Base-by-base conservation (phyloP, 805 yeast species). In the Wickerhamiella occidentalis region DNA sequence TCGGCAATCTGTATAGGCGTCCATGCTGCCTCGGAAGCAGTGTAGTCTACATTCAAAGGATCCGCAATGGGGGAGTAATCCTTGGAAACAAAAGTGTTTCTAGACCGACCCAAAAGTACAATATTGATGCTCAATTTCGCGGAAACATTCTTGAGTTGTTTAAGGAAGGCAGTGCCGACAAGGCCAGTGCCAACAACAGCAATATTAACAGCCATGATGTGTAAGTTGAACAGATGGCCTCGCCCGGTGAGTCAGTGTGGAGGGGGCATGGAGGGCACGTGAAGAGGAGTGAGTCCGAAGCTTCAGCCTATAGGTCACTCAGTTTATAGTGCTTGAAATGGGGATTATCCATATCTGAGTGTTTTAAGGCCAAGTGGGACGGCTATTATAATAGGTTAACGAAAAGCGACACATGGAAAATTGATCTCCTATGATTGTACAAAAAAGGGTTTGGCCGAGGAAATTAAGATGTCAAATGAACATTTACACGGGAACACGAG, bases 141-240 rank as follows among this genome's bases (percentile, higher is more conserved):
- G 18, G 62, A 56, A 12, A 57, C 50, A 13, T 64, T 51, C 48
- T 75, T 71, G 61, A 90, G 76, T 70, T 90, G 98, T 67, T 75
- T 76, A 65, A 92, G 71, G 70, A 87, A 86, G 47, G 95, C 85
- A 22, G 92, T 75, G 52, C 98, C 98, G 54, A 92, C 97, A 47
- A 90, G 92, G 61, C 98, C 98, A 49, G 96, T 80, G 64, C 88
- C 88, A 52, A 82, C 76, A 58, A 82, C 73, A 30, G 87, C 88
- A 56, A 82, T 67, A 61, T 82, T 81, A 47, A 58, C 52, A 33
- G 38, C 15, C 38, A 33, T 33, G 19, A 17, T 33, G 19, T n/a
- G 19, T 15, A 17, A 19, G 19, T 13, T 30, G 15, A 30, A 30
- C 6, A 35, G 42, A 8, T 23, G n/a, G 38, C n/a, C n/a, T 15